A percentile compares a stretch with the other conserved stretches of the same genome.
Conservation (phyloP, 2,329 filamentous ascomycete genomes). For the Pseudogymnoascus sp. region DNA sequence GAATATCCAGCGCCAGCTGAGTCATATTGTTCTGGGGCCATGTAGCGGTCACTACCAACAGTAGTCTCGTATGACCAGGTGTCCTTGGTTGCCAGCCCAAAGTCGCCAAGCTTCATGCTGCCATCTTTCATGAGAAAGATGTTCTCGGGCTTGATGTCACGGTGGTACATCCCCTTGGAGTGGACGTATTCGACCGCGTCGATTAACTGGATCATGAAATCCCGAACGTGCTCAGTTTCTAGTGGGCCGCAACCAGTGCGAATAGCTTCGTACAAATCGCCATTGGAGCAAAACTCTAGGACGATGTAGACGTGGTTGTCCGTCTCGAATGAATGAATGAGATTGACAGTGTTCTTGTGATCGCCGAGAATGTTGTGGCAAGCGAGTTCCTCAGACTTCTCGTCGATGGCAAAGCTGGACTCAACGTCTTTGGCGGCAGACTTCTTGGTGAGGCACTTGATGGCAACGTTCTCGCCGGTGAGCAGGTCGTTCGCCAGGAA, state of each 20-base stretch:
- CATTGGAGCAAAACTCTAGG: constrained; percentile 88
- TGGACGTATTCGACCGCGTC: constrained; percentile 87
- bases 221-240: constrained; percentile 92
- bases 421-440: constrained; percentile 51
- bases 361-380: constrained; percentile 70
- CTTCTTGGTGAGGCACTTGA: constrained; percentile 92
- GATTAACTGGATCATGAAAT: constrained; percentile 93
- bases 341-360: constrained; percentile 89
- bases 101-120: constrained; percentile 92
- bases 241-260: constrained; percentile 77
- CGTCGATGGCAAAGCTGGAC: constrained; percentile 63
- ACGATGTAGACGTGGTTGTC: constrained; percentile 84
- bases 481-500: constrained; percentile 77
- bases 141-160: constrained; percentile 99
- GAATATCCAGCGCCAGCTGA: constrained; percentile 81
- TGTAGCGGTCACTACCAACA: constrained; percentile 96
- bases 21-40: constrained; percentile 98
- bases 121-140: constrained; percentile 86
- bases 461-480: constrained; percentile 74
- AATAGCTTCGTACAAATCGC: constrained; percentile 96
- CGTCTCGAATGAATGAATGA: constrained; percentile 86
- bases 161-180: constrained; percentile 82
- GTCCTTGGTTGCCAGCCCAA: constrained; percentile 84
- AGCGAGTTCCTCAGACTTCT: constrained; percentile 70
- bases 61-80: constrained; percentile 86